Percentiles rank a stretch among this genome's conserved stretches.
Evolutionary conservation across 108 stramenopile genomes (phyloP).

Genomic region (Epithemia pelagica): DNA sequence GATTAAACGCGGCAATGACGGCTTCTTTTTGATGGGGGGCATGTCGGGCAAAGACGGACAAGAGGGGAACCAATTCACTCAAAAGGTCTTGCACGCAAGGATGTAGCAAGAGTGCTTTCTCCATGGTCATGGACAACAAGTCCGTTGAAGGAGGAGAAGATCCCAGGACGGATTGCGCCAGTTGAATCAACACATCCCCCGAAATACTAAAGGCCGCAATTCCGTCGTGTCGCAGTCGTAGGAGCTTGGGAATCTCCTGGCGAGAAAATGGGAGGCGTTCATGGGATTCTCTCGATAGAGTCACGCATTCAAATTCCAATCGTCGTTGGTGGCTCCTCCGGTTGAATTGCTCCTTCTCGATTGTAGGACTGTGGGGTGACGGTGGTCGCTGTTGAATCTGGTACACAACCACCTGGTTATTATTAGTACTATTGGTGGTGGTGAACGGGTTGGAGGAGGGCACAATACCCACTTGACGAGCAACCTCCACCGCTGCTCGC

Average conservation of each 20-base stretch:
- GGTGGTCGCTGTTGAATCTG: no score
- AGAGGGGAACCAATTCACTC: slow-evolving; percentile 53
- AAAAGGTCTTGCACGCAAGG: slow-evolving; percentile 46
- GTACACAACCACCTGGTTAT: no score
- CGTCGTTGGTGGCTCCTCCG: no score
- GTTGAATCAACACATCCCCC: slow-evolving; percentile 44
- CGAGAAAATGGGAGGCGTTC: slow-evolving; percentile 23
- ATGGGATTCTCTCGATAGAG: background rate
- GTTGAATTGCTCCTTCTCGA: no score
- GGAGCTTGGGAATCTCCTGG: slow-evolving; percentile 9
- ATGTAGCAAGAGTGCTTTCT: slow-evolving; percentile 49
- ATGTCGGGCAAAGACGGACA: slow-evolving; percentile 92
- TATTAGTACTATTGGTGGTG: no score
- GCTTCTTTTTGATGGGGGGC: slow-evolving; percentile 95
- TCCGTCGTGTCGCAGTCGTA: background rate
- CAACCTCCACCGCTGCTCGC: slow-evolving; percentile 84
- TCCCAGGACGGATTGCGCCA: slow-evolving; percentile 32
- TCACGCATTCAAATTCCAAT: background rate
- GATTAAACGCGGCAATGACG: slow-evolving; percentile 87
- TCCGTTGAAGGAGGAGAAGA: background rate
- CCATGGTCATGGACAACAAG: slow-evolving; percentile 15
- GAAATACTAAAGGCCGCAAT: slow-evolving; percentile 43
- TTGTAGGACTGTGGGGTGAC: no score
- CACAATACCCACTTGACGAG: slow-evolving; percentile 75
- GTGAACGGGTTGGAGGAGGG: no score